Evolutionary conservation across 768 basidiomycete genomes (phyloP), one percentile per base, ranked within the genome.

Genomic region (Tricholoma terreum): DNA sequence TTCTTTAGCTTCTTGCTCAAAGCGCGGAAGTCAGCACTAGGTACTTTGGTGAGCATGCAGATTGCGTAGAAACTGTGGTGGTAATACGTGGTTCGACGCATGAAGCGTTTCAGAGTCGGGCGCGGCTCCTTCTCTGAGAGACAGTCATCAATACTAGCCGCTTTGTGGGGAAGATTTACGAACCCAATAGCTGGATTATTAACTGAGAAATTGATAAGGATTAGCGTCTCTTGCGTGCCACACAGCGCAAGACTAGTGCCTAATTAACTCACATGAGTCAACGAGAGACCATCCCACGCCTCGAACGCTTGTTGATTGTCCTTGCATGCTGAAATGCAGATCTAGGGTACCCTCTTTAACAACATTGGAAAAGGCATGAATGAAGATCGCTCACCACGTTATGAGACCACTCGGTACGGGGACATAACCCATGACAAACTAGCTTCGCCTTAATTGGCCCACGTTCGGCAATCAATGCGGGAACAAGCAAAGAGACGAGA

Each of bases 281-380:
- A 46, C 5, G 54, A 55, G 17, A n/a, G 17, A 10, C 54, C 54
- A 11, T 55, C 54, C 34, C 21, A 30, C 15, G 43, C 33, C 33
- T 55, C 54, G 34, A 19, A 55, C 4, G 54, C 35, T 8, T 35
- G 17, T 30, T 55, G 42, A 19, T 33, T 4, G 15, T 55, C 43
- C 21, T 55, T 55, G 24, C 54, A 55, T 10, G 54, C 42, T 6
- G 54, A 55, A 1, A 55, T 43, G 15, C 54, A 55, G 17, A 55
- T 45, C 54, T 45, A 35, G 15, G 0, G 15, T 6, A 15, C 6
- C 45, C 12, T 14, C 5, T 14, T 27, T 5, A 27, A 5, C 6
- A 5, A 22, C 11, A 11, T 1, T 9, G 22, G 33, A n/a, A 11
- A 4, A 1, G 10, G 6, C 7, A 34, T n/a, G 7, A 19, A 34